Conservation (phyloP, 306 rosid species). For the Cucurbita argyrosperma region DNA sequence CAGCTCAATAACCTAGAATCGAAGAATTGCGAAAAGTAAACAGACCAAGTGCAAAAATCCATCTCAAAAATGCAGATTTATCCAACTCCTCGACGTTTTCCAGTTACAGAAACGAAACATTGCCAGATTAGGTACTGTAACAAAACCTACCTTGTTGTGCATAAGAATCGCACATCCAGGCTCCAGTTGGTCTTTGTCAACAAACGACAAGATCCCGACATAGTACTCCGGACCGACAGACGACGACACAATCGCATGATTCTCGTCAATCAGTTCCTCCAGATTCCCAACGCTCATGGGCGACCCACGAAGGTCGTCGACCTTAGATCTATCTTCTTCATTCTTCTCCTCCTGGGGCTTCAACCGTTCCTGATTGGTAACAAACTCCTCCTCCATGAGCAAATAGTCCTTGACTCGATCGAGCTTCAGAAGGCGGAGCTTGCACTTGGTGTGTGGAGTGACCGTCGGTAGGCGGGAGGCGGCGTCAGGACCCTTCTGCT, state of each 20-base stretch:
- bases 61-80: not conserved
- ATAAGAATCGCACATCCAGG: slow-evolving; percentile 96
- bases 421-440: slow-evolving; percentile 67
- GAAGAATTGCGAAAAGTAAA: not conserved
- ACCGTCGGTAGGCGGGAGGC: slow-evolving; percentile 73
- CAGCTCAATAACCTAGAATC: not conserved
- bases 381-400: slow-evolving; percentile 95
- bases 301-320: slow-evolving; percentile 89
- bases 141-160: slow-evolving; percentile 70
- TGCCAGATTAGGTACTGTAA: not conserved
- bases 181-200: slow-evolving; percentile 89
- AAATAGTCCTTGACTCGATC: slow-evolving; percentile 83
- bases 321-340: slow-evolving; percentile 95
- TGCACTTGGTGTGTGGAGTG: slow-evolving; percentile 80
- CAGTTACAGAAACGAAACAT: not conserved
- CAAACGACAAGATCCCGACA: slow-evolving; percentile 83
- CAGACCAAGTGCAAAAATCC: not conserved
- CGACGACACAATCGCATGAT: slow-evolving; percentile 88
- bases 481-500: slow-evolving; percentile 84
- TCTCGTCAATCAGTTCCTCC: slow-evolving; percentile 90
- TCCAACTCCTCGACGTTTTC: not conserved
- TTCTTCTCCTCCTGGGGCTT: slow-evolving; percentile 98
- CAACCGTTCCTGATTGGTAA: slow-evolving; percentile 80
- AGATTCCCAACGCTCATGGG: slow-evolving; percentile 96
- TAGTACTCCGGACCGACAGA: slow-evolving; percentile 96